Evolutionary conservation across 257 asterid species (phyloP), one percentile per base, ranked within the genome.

Genomic region (Solanum clarkiae): DNA sequence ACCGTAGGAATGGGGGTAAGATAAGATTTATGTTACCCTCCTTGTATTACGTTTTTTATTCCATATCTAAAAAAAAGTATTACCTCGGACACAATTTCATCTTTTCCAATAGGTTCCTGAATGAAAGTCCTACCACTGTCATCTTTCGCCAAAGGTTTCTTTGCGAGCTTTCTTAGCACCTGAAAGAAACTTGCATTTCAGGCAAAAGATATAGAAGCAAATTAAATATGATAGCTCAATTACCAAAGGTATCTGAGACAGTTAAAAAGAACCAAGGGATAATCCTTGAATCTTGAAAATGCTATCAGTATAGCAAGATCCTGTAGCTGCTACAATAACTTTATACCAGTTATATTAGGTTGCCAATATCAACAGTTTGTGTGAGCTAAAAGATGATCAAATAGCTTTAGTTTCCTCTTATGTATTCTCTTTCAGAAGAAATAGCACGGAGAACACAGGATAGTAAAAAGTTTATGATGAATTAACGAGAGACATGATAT

Each of bases 71-170:
- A 32, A 32, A 2, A 32, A 32, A 84, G 29, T 18, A 86, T 57
- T 86, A 95, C 98, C 98, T 94, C 98, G 14, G 95, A 88, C 84
- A 93, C 74, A 84, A 95, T 90, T 90, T 95, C 98, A 81, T 95
- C 96, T 91, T 94, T 95, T 42, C 94, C 92, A 85, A 94, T 95
- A 12, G 98, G 97, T 55, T 91, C 92, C 82, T 93, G 97, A 56
- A 95, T 68, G 47, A 53, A 79, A 79, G 82, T 79, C 65, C 82
- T 51, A 84, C 91, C 97, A 47, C 69, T 88, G 85, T 92, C 97
- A 65, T 92, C 97, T 85, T 90, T 79, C 6, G 49, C 15, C 65
- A 53, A 79, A 1, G 82, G 82, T 51, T 79, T 91, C 86, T 90
- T 85, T 85, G 91, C 85, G 88, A 92, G 90, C 90, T 91, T 94